These are phyloP conservation scores for Panus rudis DNA, from an alignment of 768 basidiomycete genomes.

Conservation along the genomic window DNA sequence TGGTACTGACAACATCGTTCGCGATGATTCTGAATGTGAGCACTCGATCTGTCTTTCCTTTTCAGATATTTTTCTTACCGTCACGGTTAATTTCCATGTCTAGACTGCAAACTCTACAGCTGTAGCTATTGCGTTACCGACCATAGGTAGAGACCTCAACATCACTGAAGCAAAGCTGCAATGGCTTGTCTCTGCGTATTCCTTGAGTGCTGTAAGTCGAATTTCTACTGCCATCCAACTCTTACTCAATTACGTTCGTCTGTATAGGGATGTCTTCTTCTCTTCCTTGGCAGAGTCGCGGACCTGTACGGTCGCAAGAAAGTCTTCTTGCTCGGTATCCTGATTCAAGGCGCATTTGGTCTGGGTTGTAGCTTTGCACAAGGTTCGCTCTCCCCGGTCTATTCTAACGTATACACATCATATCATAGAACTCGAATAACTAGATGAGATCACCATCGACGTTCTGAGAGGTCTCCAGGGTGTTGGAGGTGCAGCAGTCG, in stretches of 20 bases:
- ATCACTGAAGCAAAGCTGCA: conserved; percentile 49
- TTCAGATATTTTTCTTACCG: not conserved
- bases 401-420: not conserved
- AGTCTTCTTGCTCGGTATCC: conserved; percentile 55
- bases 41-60: not conserved
- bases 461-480: conserved; percentile 76
- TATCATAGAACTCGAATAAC: not conserved
- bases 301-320: conserved; percentile 74
- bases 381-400: conserved; percentile 25
- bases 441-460: conserved; percentile 55
- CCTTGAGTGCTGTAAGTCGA: conserved; percentile 53
- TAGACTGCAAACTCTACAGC: conserved; percentile 20
- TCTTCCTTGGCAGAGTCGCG: conserved; percentile 73
- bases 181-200: conserved; percentile 63
- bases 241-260: not conserved
- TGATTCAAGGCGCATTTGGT: conserved; percentile 46
- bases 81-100: not conserved
- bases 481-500: conserved; percentile 67
- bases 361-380: conserved; percentile 60
- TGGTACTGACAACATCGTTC: conserved; percentile 23
- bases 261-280: conserved; percentile 64
- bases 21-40: conserved; percentile 26
- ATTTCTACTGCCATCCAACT: not conserved
- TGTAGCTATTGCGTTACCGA: conserved; percentile 23
- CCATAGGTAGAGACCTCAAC: conserved; percentile 31